phyloP scores from a whole-genome alignment of 2,329 filamentous ascomycete species.

The Hypocrella siamensis region DNA sequence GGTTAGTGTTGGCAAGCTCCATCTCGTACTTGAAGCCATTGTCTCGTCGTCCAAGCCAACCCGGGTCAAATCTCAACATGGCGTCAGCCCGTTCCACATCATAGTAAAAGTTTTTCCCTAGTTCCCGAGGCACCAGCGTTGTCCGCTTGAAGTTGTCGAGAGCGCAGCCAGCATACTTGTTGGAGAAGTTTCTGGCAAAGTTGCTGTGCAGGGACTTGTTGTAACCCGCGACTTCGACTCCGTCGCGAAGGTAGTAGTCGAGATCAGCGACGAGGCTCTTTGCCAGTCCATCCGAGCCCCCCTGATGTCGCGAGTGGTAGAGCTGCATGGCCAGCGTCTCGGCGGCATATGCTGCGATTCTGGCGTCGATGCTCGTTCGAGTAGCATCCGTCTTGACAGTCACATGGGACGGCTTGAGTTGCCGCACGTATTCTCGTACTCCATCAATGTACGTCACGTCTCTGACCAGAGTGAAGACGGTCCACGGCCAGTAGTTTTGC shows the following conservation, averaged over 20 bases:
- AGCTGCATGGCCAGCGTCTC: conserved; percentile 86
- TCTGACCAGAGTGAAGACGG: conserved; percentile 62
- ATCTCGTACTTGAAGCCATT: conserved; percentile 74
- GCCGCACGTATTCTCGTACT: conserved; percentile 53
- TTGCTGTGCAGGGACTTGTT: conserved; percentile 79
- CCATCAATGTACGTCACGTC: conserved; percentile 59
- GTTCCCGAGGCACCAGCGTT: conserved; percentile 42
- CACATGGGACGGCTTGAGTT: conserved; percentile 34
- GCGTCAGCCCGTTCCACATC: conserved; percentile 59
- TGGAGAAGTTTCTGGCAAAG: conserved; percentile 69
- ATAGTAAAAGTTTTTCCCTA: conserved; percentile 74
- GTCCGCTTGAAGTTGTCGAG: conserved; percentile 73
- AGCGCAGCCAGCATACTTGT: conserved; percentile 57
- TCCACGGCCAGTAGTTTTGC: conserved; percentile 94
- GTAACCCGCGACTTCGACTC: conserved; percentile 64
- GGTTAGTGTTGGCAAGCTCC: conserved; percentile 71
- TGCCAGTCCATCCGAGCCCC: conserved; percentile 47
- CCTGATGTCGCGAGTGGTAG: conserved; percentile 67
- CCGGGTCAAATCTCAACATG: conserved; percentile 61
- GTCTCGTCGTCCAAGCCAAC: conserved; percentile 55
- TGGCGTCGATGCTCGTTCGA: conserved; percentile 45
- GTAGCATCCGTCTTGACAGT: conserved; percentile 39
- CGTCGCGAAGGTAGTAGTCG: conserved; percentile 65
- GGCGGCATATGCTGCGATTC: conserved; percentile 66
- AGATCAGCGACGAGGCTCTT: conserved; percentile 60